Conservation (phyloP, 2,329 filamentous ascomycete genomes). For the Leptographium lundbergii region DNA sequence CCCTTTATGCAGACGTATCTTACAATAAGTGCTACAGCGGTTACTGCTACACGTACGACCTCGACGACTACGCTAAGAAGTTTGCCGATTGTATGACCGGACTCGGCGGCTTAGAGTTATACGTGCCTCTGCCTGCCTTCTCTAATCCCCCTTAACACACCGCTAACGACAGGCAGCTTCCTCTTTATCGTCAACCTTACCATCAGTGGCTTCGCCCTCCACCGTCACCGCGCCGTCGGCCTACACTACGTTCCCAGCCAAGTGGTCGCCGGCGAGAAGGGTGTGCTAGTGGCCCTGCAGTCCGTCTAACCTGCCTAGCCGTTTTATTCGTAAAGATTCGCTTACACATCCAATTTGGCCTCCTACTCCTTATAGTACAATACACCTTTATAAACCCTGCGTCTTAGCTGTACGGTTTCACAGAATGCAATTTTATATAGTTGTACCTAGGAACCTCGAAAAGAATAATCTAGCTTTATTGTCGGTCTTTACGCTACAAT, state of each 20-base stretch:
- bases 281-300: not conserved
- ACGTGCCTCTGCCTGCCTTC: constrained; percentile 11
- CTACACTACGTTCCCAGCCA: constrained; percentile 26
- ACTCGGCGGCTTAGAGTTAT: constrained; percentile 31
- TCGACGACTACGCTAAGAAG: constrained; percentile 5
- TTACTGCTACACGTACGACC: constrained; percentile 14
- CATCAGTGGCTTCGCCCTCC: constrained; percentile 27
- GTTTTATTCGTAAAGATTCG: too few relatives aligned
- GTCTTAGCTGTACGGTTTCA: too few relatives aligned
- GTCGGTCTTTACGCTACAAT: too few relatives aligned
- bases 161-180: constrained; percentile 20
- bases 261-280: constrained; percentile 12
- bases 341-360: too few relatives aligned
- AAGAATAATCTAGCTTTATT: too few relatives aligned
- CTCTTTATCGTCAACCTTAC: constrained; percentile 29
- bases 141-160: too few relatives aligned
- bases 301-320: too few relatives aligned
- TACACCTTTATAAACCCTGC: too few relatives aligned
- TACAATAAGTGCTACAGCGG: constrained; percentile 14
- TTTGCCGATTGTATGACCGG: constrained; percentile 20
- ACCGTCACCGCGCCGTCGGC: constrained; percentile 30
- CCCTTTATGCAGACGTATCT: constrained; percentile 12
- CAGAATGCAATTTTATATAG: too few relatives aligned
- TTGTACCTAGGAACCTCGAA: too few relatives aligned
- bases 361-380: too few relatives aligned